phyloP scores from a whole-genome alignment of 169 alveolate genomes.

The Plasmodium knowlesi region DNA sequence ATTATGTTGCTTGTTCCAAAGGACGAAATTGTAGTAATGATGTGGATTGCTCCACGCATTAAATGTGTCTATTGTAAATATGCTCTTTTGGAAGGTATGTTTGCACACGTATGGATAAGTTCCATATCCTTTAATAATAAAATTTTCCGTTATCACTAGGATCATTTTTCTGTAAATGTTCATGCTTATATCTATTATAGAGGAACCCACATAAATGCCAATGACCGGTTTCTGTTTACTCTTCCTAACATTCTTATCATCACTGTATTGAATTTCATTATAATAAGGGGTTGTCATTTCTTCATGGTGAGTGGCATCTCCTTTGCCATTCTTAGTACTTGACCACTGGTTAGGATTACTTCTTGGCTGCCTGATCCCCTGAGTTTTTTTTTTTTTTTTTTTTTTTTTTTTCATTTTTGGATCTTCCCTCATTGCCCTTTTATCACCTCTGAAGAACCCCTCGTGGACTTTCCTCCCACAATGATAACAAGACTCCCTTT shows the following conservation, averaged over 20 bases:
- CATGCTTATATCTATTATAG: slow-evolving; percentile 31
- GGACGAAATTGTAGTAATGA: slow-evolving; percentile 29
- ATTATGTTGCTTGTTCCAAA: slow-evolving; percentile 71
- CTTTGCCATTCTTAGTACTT: neutral
- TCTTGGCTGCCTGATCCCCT: neutral
- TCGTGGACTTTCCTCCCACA: slow-evolving; percentile 44
- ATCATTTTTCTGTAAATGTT: slow-evolving; percentile 62
- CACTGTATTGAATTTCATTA: neutral
- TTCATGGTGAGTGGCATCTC: neutral
- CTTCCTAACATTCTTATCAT: neutral
- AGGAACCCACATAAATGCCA: slow-evolving; percentile 55
- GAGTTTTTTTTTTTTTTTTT: neutral
- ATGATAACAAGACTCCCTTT: slow-evolving; percentile 47
- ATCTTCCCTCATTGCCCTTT: neutral
- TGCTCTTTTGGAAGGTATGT: slow-evolving; percentile 41
- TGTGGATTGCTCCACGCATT: neutral
- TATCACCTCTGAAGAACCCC: neutral
- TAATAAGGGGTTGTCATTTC: neutral
- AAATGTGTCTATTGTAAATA: slow-evolving; percentile 56
- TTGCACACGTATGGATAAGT: slow-evolving; percentile 70
- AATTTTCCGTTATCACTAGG: slow-evolving; percentile 29
- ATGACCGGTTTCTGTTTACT: slow-evolving; percentile 21
- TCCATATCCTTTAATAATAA: slow-evolving; percentile 34
- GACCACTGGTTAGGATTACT: neutral
- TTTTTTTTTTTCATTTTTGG: neutral